phyloP scores from a whole-genome alignment of 352 stramenopile genomes.

The Pythium dissotocum region DNA sequence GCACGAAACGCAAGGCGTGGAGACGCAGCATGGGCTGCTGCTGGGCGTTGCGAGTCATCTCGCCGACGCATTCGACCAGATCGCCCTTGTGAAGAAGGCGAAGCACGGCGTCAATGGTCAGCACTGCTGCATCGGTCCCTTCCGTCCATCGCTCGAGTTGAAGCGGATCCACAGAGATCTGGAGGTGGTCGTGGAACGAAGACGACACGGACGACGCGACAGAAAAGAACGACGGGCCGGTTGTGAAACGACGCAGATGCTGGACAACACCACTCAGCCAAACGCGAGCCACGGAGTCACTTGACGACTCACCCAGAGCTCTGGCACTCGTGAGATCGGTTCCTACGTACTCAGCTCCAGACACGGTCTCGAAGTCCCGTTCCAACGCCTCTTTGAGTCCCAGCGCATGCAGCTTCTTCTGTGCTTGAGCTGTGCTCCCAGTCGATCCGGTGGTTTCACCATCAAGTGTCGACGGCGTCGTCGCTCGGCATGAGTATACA shows the following conservation, averaged over 20 bases:
- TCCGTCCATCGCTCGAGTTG: slow-evolving; percentile 7
- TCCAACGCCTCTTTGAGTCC: slow-evolving; percentile 22
- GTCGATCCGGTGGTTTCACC: background rate
- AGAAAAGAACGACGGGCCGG: slow-evolving; percentile 28
- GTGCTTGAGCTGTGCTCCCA: background rate
- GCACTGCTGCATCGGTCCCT: background rate
- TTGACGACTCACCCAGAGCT: background rate
- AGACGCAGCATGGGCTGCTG: slow-evolving; percentile 22
- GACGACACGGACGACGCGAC: slow-evolving; percentile 5
- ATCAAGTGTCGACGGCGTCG: no score
- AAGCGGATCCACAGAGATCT: slow-evolving; percentile 20
- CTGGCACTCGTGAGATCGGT: background rate
- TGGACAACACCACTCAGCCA: slow-evolving; percentile 20
- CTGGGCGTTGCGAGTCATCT: slow-evolving; percentile 22
- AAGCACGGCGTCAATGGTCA: slow-evolving; percentile 20
- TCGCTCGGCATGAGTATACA: slow-evolving; percentile 18
- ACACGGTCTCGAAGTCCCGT: slow-evolving; percentile 5
- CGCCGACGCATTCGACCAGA: slow-evolving; percentile 17
- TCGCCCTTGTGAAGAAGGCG: slow-evolving; percentile 28
- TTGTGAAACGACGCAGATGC: slow-evolving; percentile 27
- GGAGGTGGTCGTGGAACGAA: slow-evolving; percentile 24
- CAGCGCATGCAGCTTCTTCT: slow-evolving; percentile 23
- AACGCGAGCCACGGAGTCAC: background rate
- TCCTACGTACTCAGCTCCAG: background rate
- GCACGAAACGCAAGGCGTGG: slow-evolving; percentile 20